These are phyloP conservation scores for Pyrenophora seminiperda DNA, from an alignment of 2,329 filamentous ascomycete genomes.

Conservation along the genomic window DNA sequence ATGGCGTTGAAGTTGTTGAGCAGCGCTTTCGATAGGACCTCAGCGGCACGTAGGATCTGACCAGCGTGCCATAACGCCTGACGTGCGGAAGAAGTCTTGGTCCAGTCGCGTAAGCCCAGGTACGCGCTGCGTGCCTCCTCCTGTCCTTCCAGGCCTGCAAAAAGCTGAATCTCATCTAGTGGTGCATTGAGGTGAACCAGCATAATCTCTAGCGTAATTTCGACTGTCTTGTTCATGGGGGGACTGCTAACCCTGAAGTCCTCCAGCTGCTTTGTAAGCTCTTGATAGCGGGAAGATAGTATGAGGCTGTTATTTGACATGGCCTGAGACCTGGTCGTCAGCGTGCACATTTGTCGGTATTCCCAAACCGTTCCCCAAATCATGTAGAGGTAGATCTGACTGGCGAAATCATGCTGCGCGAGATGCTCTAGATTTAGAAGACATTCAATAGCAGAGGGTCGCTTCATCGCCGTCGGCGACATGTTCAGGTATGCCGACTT, in stretches of 20 bases:
- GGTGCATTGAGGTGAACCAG: constrained; percentile 69
- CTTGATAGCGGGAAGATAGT: constrained; percentile 52
- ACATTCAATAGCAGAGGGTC: constrained; percentile 38
- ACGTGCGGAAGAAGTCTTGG: constrained; percentile 59
- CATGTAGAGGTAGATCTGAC: constrained; percentile 66
- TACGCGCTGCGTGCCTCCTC: constrained; percentile 67
- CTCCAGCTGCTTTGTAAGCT: constrained; percentile 64
- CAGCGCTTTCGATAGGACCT: constrained; percentile 57
- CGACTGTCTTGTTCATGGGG: constrained; percentile 39
- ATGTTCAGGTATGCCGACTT: constrained; percentile 62
- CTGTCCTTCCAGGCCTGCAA: constrained; percentile 69
- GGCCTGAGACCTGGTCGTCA: constrained; percentile 52
- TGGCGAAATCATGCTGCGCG: constrained; percentile 42
- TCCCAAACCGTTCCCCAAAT: constrained; percentile 71
- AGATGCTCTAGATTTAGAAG: constrained; percentile 35
- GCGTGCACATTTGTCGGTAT: constrained; percentile 65
- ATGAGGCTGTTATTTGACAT: constrained; percentile 44
- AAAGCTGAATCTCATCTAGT: constrained; percentile 68
- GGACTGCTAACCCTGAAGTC: constrained; percentile 56
- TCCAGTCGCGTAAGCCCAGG: constrained; percentile 64
- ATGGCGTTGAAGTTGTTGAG: constrained; percentile 71
- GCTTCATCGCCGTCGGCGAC: constrained; percentile 18
- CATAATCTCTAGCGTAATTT: constrained; percentile 56
- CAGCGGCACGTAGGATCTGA: constrained; percentile 67
- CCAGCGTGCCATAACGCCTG: constrained; percentile 71